Evolutionary conservation across 2,329 filamentous ascomycete genomes (phyloP).

Genomic region (Fusarium veterinarium): DNA sequence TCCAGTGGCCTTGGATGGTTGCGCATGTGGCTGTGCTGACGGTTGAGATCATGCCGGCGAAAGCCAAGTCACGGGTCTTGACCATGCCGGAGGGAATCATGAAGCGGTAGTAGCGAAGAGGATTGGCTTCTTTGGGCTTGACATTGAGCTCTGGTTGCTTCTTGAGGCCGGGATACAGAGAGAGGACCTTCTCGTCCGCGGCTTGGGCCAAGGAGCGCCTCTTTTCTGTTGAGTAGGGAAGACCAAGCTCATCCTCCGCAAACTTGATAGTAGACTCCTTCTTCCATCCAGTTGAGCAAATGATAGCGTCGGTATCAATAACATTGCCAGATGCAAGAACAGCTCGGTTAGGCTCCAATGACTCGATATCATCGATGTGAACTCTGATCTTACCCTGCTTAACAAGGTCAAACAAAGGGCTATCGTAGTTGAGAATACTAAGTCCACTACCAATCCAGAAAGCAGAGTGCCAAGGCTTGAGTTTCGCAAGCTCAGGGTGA

Average conservation of each 20-base stretch:
- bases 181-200: slow-evolving; percentile 34
- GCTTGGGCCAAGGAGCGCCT: slow-evolving; percentile 12
- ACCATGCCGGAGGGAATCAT: slow-evolving; percentile 39
- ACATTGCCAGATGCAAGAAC: slow-evolving; percentile 55
- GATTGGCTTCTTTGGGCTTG: slow-evolving; percentile 32
- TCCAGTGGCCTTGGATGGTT: slow-evolving; percentile 60
- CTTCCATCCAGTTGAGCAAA: slow-evolving; percentile 66
- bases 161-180: slow-evolving; percentile 34
- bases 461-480: slow-evolving; percentile 55
- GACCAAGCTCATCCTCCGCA: slow-evolving; percentile 28
- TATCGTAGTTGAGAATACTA: slow-evolving; percentile 65
- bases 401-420: slow-evolving; percentile 63
- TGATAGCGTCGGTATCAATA: slow-evolving; percentile 58
- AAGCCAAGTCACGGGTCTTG: slow-evolving; percentile 47
- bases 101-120: slow-evolving; percentile 44
- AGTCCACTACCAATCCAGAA: slow-evolving; percentile 63
- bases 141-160: slow-evolving; percentile 37
- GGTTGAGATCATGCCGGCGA: slow-evolving; percentile 47
- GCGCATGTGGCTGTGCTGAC: slow-evolving; percentile 51
- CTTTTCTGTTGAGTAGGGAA: slow-evolving; percentile 16
- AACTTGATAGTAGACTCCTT: slow-evolving; percentile 59
- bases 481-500: slow-evolving; percentile 53
- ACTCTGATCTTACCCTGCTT: slow-evolving; percentile 59
- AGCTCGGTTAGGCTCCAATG: slow-evolving; percentile 53
- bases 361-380: slow-evolving; percentile 59